Evolutionary conservation across 75 land plant genomes (phyloP), one percentile per base, ranked within the genome.

Genomic region (Sequoiadendron giganteum): DNA sequence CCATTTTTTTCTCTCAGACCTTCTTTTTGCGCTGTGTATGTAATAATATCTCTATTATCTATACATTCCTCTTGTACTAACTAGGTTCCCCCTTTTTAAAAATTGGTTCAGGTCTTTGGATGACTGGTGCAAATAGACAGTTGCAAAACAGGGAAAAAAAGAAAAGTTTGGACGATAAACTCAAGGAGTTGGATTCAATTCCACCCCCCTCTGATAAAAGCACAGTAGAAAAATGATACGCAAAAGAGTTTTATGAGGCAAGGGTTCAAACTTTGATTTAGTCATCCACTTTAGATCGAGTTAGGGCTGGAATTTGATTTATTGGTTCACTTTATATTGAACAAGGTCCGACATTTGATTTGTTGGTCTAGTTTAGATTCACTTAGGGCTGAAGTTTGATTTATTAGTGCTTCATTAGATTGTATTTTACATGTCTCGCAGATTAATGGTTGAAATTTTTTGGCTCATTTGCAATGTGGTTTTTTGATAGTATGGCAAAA

Each of bases 121-220:
- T 85, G 86, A 21, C 42, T 32, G 68, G 86, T 36, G 86, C 42
- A 34, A 32, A 32, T 1, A 55, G 86, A 9, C 68, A 85, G 42
- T 85, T 85, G 86, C 86, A 85, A 34, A 85, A 85, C 21, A 55
- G 86, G 86, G 86, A 85, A 36, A 85, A 55, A 38, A 85, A 34
- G 86, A 73, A 73, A 73, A 85, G 65, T 61, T 55, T 85, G 42
- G 86, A 85, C 34, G 42, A 85, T 56, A 85, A 85, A 56, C 86
- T 85, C 42, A 85, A 85, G 86, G 86, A 85, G 42, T 34, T 85
- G 58, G 86, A 85, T 34, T 55, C 65, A 82, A 34, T 73, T 32
- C 77, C 77, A 73, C 15, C 38, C 32, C 0, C 77, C 77, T 7
- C 77, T 73, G 38, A 34, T 73, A 73, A 73, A 73, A 73, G 38